Base-by-base conservation (phyloP, 2,329 filamentous ascomycete species). In the Aaosphaeria pasadenensis region DNA sequence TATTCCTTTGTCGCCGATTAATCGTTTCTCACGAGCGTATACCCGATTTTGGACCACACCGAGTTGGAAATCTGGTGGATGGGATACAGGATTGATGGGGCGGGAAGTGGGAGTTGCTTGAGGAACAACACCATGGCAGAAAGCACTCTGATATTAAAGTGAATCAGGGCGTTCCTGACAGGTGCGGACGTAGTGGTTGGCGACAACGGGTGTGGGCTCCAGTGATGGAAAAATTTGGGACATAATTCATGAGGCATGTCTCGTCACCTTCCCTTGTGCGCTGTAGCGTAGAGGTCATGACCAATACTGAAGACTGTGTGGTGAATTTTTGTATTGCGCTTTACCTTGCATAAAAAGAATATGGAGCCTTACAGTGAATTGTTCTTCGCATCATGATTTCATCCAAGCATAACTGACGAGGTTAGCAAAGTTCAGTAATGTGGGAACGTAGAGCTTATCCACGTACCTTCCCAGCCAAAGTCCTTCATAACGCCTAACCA, bases 401-500 rank as follows among this genome's bases (percentile, higher is more conserved):
- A 40, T 40, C 39, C 39, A 7, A 40, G 39, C 39, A 40, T 40
- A 17, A 40, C 39, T 40, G 24, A 9, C 4, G 9, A 40, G 24
- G 11, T 40, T 24, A 28, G 17, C 17, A 11, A 17, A 11, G 39
- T n/a, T n/a, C 11, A 11, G 17, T 11, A 7, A n/a, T n/a, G 17
- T 28, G 9, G 39, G 17, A 7, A 71, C 11, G 39, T 9, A 36
- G 9, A n/a, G 7, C 33, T 9, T 36, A 24, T 24, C 17, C 17
- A 41, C 78, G 72, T 72, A 86, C 84, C 79, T 77, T 87, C 83
- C 83, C 84, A 87, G 29, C 75, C 72, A 80, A 81, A 85, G 57
- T 87, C 84, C 53, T 78, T 79, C 84, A 87, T 87, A 41, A 87
- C 82, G 31, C 83, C 80, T 3, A 86, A 74, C 84, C 85, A 88